These are phyloP conservation scores for Haplosporangium sp. DNA, from an alignment of 371 early-diverging fungal genomes.

Conservation along the genomic window DNA sequence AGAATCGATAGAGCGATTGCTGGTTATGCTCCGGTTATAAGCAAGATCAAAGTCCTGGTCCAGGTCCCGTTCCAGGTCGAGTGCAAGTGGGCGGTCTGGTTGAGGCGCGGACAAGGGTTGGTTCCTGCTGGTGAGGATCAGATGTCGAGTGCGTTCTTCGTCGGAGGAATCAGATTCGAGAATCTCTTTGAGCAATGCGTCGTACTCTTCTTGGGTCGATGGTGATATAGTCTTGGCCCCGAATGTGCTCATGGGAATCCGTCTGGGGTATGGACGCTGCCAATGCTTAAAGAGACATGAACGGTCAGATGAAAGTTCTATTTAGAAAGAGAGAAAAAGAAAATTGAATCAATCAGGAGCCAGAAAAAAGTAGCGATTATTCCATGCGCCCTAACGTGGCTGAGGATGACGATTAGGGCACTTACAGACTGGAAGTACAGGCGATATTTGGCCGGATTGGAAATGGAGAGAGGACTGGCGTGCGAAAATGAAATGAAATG, in stretches of 20 bases:
- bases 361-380: not conserved
- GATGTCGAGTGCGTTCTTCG: slow-evolving; percentile 38
- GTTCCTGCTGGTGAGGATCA: slow-evolving; percentile 37
- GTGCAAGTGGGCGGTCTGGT: slow-evolving; percentile 5
- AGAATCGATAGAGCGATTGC: not conserved
- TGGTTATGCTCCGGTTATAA: not conserved
- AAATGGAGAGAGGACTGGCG: too few species aligned
- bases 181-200: slow-evolving; percentile 67
- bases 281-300: slow-evolving; percentile 8
- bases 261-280: slow-evolving; percentile 13
- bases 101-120: slow-evolving; percentile 11
- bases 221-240: slow-evolving; percentile 29
- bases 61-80: slow-evolving; percentile 42
- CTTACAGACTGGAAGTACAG: too few species aligned
- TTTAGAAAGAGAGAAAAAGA: too few species aligned
- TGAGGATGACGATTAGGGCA: too few species aligned
- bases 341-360: too few species aligned
- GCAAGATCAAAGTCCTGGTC: slow-evolving; percentile 23
- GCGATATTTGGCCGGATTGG: too few species aligned
- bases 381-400: not conserved
- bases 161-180: slow-evolving; percentile 62
- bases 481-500: too few species aligned
- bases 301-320: not conserved
- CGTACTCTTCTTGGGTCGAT: slow-evolving; percentile 64
- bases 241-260: slow-evolving; percentile 51